Percentiles rank a stretch among this genome's conserved stretches.
phyloP scores from a whole-genome alignment of 1,139 yeast species.

The Suhomyces choctaworum region DNA sequence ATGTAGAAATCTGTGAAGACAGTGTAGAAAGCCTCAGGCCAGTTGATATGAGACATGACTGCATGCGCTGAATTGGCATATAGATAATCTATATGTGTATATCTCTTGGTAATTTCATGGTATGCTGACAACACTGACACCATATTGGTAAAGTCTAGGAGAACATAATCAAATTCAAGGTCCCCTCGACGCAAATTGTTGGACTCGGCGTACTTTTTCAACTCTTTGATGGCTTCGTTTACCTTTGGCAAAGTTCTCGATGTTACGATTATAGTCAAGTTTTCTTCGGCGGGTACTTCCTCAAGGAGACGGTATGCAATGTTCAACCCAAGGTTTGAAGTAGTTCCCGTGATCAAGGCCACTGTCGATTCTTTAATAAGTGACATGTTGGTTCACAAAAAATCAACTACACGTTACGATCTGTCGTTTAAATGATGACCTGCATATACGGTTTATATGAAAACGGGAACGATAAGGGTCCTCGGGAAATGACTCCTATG shows the following conservation, averaged over 20 bases:
- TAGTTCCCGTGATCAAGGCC: constrained; percentile 48
- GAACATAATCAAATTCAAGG: constrained; percentile 80
- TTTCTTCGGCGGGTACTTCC: constrained; percentile 48
- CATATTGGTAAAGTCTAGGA: constrained; percentile 91
- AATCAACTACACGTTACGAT: not conserved
- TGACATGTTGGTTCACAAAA: too few relatives aligned
- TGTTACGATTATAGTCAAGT: constrained; percentile 79
- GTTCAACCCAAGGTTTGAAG: constrained; percentile 79
- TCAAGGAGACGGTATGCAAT: constrained; percentile 78
- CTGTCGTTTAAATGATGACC: too few relatives aligned
- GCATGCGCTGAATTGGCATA: constrained; percentile 92
- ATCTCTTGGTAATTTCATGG: constrained; percentile 65
- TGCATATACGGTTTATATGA: too few relatives aligned
- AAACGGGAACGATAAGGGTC: not conserved
- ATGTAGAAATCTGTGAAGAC: constrained; percentile 63
- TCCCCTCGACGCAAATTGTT: constrained; percentile 40
- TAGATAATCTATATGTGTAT: constrained; percentile 67
- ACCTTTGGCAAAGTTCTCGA: constrained; percentile 86
- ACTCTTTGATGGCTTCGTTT: constrained; percentile 66
- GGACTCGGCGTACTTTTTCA: constrained; percentile 52
- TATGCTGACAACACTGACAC: constrained; percentile 76
- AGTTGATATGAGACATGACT: constrained; percentile 81
- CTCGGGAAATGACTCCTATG: not conserved
- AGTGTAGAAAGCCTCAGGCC: constrained; percentile 73
- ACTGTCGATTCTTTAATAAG: constrained; percentile 28